Base-by-base conservation (phyloP, 257 asterid species). In the Salvia miltiorrhiza region DNA sequence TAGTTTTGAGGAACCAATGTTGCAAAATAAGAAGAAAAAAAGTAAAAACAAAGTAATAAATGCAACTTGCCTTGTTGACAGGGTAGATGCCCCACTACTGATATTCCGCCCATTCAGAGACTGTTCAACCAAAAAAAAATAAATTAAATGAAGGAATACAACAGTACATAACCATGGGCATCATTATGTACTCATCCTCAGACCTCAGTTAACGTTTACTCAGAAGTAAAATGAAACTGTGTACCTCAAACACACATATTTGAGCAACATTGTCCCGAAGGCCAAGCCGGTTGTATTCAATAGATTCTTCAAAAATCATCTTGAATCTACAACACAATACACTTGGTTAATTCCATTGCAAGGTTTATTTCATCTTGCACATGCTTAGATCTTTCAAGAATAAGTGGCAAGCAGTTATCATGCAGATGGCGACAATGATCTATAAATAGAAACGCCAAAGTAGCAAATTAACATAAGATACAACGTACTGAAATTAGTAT, bases 251-350 rank as follows among this genome's bases (percentile, higher is more conserved):
- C 49, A 90, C 97, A 74, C 93, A 88, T 85, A 90, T 93, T 80
- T 93, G 98, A 70, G 97, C 95, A 73, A 93, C 97, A 82, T 93
- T 93, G 76, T 90, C 93, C 74, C 98, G 92, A 63, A 93, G 96
- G 56, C 92, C 94, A 71, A 84, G 85, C 79, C 81, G 81, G 73
- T 70, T 81, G 78, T 80, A 93, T 78, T 93, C 96, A 78, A 93
- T 77, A 67, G 88, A 88, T 72, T 93, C 98, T 75, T 90, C 98
- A 65, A 80, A 86, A 80, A 88, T 67, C 92, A 93, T 70, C 87
- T 88, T 93, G 92, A 93, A 93, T 78, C 98, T 93, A 70, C 71
- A 66, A 82, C 52, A 73, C 20, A 76, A 20, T 39, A 60, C 68
- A 70, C 63, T 48, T 11, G 24, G 65, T 73, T 58, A 76, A 67